Base-by-base conservation (phyloP, 2,329 filamentous ascomycete genomes). In the Diplocarpon rosae region DNA sequence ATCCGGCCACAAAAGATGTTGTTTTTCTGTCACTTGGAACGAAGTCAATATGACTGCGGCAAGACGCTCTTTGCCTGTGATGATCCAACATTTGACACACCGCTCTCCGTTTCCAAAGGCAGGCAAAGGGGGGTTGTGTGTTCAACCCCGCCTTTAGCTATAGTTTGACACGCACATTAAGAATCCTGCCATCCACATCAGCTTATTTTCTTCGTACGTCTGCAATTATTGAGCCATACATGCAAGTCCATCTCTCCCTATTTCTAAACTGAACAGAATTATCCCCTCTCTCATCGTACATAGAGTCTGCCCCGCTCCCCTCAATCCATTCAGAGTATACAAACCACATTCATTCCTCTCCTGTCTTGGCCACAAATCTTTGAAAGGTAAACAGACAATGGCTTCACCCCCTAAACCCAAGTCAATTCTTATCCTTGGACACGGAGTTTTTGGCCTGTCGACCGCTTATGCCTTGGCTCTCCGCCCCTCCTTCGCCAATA, bases 381-480 rank as follows among this genome's bases (percentile, higher is more conserved):
- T 7, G 15, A 35, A 12, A 37, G 15, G 31, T 24, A 24, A 15
- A 13, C 10, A 14, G 27, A 47, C 20, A 9, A 49, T 44, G 43
- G 31, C 43, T 15, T 36, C 46, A 16, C 45, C 50, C 31, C 6
- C 14, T 6, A 17, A 27, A 43, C 71, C 69, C 13, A 59, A 63
- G 37, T 73, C 73, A 15, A 70, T 85, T 56, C 69, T 87, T 44
- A 81, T 87, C 50, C 64, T 86, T 43, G 83, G 83, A 44, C 68
- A 70, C 24, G 72, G 72, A 38, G 71, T 73, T 36, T 76, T 76
- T 49, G 72, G 72, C 27, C 65, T 83, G 43, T 75, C 75, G 7
- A 83, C 79, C 16, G 85, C 87, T 41, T 77, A 80, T 52, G 73
- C 84, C 12, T 73, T 95, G 37, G 69, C 80, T 47, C 71, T 73